A percentile compares a stretch with the other conserved stretches of the same genome.
phyloP scores from a whole-genome alignment of 148 eudicot genomes.

The Chenopodium formosanum region DNA sequence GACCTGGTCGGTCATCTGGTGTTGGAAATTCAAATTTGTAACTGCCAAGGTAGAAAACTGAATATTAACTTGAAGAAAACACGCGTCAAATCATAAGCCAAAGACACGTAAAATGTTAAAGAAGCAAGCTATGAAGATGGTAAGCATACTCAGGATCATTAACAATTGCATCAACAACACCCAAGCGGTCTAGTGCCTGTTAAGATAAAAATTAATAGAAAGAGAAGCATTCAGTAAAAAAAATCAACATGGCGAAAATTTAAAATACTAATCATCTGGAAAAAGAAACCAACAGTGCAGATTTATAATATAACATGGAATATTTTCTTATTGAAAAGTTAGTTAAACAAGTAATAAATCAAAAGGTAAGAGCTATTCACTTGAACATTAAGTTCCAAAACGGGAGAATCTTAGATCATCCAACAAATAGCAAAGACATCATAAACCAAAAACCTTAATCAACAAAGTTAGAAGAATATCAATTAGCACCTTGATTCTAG shows the following conservation, averaged over 20 bases:
- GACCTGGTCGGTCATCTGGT: slow-evolving; percentile 98
- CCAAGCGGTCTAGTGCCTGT: slow-evolving; percentile 94
- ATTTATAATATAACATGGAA: not conserved
- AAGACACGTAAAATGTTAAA: slow-evolving; percentile 3
- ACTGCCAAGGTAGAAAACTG: slow-evolving; percentile 42
- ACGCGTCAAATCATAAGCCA: slow-evolving; percentile 3
- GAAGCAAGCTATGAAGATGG: slow-evolving; percentile 11
- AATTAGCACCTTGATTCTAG: slow-evolving; percentile 84
- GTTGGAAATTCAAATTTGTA: slow-evolving; percentile 99
- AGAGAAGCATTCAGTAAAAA: not conserved
- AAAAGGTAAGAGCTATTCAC: not conserved
- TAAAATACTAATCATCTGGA: not conserved
- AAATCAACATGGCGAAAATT: not conserved
- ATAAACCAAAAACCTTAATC: not conserved
- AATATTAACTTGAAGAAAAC: slow-evolving; percentile 12
- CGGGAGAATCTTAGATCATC: not conserved
- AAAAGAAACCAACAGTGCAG: not conserved
- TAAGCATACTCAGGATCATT: slow-evolving; percentile 92
- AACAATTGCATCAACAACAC: slow-evolving; percentile 75
- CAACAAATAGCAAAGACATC: not conserved
- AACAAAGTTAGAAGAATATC: slow-evolving; percentile 9
- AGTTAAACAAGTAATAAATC: not conserved
- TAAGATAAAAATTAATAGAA: slow-evolving; percentile 8
- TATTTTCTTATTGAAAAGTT: not conserved
- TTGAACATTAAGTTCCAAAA: not conserved